Base-by-base conservation (phyloP, 441 rosid species). In the Omphalea diandra region DNA sequence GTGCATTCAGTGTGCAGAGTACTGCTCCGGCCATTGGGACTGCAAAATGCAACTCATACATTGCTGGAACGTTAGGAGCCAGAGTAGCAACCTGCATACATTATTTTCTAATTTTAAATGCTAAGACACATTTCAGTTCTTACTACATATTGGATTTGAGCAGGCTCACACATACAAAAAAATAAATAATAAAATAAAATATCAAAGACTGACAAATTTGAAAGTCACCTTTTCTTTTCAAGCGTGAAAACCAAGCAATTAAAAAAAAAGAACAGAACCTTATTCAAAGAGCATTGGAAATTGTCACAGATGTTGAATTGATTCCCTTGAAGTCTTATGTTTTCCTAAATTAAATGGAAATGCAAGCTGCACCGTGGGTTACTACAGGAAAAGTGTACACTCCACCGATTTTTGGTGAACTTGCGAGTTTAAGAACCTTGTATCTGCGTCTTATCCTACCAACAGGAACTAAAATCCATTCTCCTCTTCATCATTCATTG, bases 1-100 rank as follows among this genome's bases (percentile, higher is more conserved):
- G 97, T 2, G 81, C 78, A 74, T 93, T 90, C 49, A 93, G 85
- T 0, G 98, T 85, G 71, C 97, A 93, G 35, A 90, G 87, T 69
- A 93, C 47, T 8, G 89, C 97, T 47, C 95, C 96, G 3, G 87
- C 87, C 97, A 89, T 93, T 11, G 97, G 98, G 68, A 87, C 94
- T 65, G 78, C 94, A 73, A 90, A 93, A 82, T 93, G 98, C 44
- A 93, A 83, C 75, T 93, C 98, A 35, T 82, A 79, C 91, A 87
- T 85, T 40, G 91, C 96, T 35, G 97, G 98, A 81, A 89, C 65
- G 67, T 93, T 90, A 40, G 96, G 97, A 22, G 86, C 82, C 78
- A 93, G 74, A 10, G 83, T 86, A 35, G 94, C 95, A 63, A 87
- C 93, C 97, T 93, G 81, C 26, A 75, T 66, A 40, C 63, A 77